Conservation (phyloP, 176 grass and related monocot genomes). For the Zoysia japonica region DNA sequence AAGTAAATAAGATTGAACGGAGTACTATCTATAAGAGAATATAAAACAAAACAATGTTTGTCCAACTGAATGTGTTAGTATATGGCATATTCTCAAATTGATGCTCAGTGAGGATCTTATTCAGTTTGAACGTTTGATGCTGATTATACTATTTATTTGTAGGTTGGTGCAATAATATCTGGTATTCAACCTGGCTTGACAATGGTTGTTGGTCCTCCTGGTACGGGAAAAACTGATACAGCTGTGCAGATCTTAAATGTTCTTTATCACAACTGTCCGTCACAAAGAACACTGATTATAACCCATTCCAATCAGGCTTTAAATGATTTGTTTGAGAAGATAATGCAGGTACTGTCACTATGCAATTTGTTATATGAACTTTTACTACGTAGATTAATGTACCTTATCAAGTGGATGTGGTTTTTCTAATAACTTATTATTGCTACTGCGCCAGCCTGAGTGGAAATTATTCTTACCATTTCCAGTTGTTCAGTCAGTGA, state of each 20-base stretch:
- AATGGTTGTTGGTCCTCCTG: slow-evolving; percentile 99
- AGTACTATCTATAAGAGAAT: neutral
- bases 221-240: slow-evolving; percentile 98
- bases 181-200: slow-evolving; percentile 94
- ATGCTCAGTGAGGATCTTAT: slow-evolving; percentile 19
- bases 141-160: slow-evolving; percentile 46
- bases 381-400: neutral
- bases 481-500: slow-evolving; percentile 22
- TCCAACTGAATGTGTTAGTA: slow-evolving; percentile 1
- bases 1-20: neutral
- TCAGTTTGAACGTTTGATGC: slow-evolving; percentile 17
- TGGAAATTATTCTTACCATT: slow-evolving; percentile 18
- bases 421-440: slow-evolving; percentile 5
- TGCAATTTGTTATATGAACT: slow-evolving; percentile 1
- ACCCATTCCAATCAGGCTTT: slow-evolving; percentile 99
- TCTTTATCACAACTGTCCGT: slow-evolving; percentile 98
- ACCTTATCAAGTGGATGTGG: slow-evolving; percentile 3
- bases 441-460: slow-evolving; percentile 19
- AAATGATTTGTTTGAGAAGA: slow-evolving; percentile 99
- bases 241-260: slow-evolving; percentile 99
- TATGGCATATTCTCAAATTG: neutral
- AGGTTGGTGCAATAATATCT: slow-evolving; percentile 95
- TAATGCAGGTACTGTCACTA: slow-evolving; percentile 82
- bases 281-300: slow-evolving; percentile 96
- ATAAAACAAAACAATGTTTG: neutral